These are phyloP conservation scores for Alternaria arbusti DNA, from an alignment of 2,329 filamentous ascomycete species.

Conservation along the genomic window DNA sequence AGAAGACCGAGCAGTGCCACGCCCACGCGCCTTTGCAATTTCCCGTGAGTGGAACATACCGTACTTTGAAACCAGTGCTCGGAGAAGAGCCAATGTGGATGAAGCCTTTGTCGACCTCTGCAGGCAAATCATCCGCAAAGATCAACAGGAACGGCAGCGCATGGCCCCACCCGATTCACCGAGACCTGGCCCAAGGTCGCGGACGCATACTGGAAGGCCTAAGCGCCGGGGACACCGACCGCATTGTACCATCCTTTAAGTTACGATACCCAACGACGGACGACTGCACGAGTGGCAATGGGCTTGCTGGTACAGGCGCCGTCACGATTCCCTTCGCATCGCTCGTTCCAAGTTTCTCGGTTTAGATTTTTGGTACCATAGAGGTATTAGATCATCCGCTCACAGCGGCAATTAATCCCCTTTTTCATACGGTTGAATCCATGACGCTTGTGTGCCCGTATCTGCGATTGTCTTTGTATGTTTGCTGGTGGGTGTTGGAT, in stretches of 20 bases:
- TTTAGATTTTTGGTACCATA: conserved; percentile 19
- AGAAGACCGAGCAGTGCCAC: conserved; percentile 79
- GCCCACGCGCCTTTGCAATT: conserved; percentile 80
- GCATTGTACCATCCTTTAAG: conserved; percentile 38
- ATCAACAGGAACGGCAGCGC: conserved; percentile 56
- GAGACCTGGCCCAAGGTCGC: conserved; percentile 15
- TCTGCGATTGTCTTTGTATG: conserved; percentile 1
- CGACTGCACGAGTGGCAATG: conserved; percentile 19
- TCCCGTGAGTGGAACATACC: conserved; percentile 88
- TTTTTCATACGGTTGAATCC: neutral
- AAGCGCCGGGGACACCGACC: conserved; percentile 25
- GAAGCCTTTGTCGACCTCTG: conserved; percentile 88
- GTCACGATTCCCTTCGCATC: conserved; percentile 9
- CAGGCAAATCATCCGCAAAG: conserved; percentile 79
- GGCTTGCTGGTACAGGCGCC: conserved; percentile 34
- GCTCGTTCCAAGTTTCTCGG: conserved; percentile 9
- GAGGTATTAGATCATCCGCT: conserved; percentile 30
- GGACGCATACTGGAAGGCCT: conserved; percentile 11
- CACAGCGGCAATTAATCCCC: conserved; percentile 24
- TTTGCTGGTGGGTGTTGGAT: neutral
- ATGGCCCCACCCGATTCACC: conserved; percentile 24
- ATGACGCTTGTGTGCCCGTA: conserved; percentile 8
- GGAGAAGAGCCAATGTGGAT: conserved; percentile 84
- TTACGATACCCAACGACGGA: conserved; percentile 29
- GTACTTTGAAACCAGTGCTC: conserved; percentile 88